Evolutionary conservation across 306 rosid genomes (phyloP).

Genomic region (Luffa aegyptiaca): DNA sequence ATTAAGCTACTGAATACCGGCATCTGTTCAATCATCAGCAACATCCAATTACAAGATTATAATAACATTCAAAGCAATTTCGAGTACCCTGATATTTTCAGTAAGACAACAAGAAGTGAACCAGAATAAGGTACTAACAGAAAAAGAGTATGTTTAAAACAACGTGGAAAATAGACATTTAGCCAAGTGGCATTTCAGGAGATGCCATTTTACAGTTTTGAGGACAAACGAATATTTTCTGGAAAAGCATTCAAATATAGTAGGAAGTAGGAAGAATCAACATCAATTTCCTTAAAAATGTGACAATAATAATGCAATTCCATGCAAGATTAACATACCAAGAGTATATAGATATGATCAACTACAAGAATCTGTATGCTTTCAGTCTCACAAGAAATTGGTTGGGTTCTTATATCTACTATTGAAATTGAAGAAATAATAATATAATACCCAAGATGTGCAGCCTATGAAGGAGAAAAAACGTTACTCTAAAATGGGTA

Average conservation of each 20-base stretch:
- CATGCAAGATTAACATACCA: not conserved
- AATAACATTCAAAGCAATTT: not conserved
- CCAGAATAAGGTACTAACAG: not conserved
- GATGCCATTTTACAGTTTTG: not conserved
- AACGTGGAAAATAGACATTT: not conserved
- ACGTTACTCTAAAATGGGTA: not conserved
- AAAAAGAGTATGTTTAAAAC: not conserved
- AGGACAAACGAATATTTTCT: not conserved
- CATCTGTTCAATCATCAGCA: not conserved
- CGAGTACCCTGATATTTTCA: not conserved
- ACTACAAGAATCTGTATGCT: not conserved
- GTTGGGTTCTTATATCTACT: not conserved
- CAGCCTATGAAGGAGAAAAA: no score
- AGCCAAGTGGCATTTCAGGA: not conserved
- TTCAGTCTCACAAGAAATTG: not conserved
- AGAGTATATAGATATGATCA: not conserved
- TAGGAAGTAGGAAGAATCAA: not conserved
- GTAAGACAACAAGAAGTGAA: not conserved
- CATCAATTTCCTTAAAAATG: not conserved
- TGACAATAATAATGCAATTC: not conserved
- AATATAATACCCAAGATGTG: not conserved
- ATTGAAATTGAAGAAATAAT: not conserved
- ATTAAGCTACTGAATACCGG: not conserved
- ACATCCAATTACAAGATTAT: not conserved
- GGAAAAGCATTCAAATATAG: not conserved